These are phyloP conservation scores for Capsella rubella DNA, from an alignment of 441 rosid species.

Conservation along the genomic window DNA sequence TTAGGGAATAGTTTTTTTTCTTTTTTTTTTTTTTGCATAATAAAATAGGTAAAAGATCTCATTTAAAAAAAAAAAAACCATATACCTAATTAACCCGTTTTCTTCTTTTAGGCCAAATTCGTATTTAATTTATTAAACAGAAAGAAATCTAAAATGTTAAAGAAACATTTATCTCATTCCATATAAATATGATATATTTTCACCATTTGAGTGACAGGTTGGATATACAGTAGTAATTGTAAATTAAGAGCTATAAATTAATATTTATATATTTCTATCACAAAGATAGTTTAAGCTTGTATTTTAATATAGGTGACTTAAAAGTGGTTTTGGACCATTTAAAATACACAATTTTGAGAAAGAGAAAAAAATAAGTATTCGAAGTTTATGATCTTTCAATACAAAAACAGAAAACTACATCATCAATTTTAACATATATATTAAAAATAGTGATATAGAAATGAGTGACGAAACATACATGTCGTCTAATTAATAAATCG, in stretches of 20 bases:
- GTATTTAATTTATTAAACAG: neutral
- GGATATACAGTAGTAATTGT: neutral
- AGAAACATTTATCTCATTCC: neutral
- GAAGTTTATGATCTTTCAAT: neutral
- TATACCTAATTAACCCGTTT: conserved; percentile 21
- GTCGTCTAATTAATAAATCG: neutral
- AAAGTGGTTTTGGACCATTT: too few species aligned
- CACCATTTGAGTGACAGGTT: neutral
- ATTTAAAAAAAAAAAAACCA: neutral
- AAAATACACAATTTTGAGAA: neutral
- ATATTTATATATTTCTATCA: neutral
- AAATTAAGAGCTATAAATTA: neutral
- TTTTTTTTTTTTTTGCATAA: too few species aligned
- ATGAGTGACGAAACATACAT: neutral
- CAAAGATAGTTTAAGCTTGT: neutral
- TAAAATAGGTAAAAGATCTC: neutral
- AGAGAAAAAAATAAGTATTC: neutral
- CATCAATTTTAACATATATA: neutral
- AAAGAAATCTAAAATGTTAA: neutral
- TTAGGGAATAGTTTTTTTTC: neutral
- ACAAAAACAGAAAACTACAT: neutral
- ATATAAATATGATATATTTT: neutral
- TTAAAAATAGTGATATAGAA: neutral
- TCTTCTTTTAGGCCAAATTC: conserved; percentile 21
- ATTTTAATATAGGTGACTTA: neutral